phyloP scores from a whole-genome alignment of 2,329 filamentous ascomycete genomes.

The Fusarium pseudoanthophilum region DNA sequence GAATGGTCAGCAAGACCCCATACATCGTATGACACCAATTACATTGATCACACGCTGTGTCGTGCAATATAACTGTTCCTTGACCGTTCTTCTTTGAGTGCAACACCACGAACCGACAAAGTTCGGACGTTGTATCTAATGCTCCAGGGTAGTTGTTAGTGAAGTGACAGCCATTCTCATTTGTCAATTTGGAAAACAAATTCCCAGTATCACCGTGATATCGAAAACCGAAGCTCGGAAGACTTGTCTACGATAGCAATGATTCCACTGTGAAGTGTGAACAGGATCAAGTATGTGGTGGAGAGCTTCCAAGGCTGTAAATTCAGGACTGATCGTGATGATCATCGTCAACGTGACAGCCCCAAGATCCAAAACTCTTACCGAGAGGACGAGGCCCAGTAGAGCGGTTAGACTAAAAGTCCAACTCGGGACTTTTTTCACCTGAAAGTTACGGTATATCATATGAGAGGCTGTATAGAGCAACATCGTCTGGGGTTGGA shows the following conservation, averaged over 20 bases:
- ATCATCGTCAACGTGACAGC: constrained; percentile 4
- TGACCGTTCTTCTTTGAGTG: background rate
- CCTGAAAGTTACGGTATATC: background rate
- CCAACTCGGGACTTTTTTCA: background rate
- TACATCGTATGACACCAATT: background rate
- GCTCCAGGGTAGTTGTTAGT: background rate
- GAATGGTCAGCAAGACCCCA: background rate
- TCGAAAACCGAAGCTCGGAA: background rate
- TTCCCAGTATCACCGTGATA: background rate
- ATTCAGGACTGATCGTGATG: background rate
- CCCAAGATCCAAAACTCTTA: background rate
- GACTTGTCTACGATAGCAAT: background rate
- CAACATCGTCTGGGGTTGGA: background rate
- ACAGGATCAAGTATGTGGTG: background rate
- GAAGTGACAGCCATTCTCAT: background rate
- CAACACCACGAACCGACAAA: background rate
- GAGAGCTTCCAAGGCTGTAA: background rate
- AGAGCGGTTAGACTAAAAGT: background rate
- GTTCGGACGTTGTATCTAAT: background rate
- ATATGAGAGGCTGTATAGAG: constrained; percentile 10
- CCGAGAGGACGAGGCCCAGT: background rate
- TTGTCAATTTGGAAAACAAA: background rate
- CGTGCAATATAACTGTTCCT: background rate
- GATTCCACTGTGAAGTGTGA: background rate
- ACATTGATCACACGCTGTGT: background rate